Evolutionary conservation across 2,329 filamentous ascomycete species (phyloP), one percentile per base, ranked within the genome.

Genomic region (Pezicula radicicola): DNA sequence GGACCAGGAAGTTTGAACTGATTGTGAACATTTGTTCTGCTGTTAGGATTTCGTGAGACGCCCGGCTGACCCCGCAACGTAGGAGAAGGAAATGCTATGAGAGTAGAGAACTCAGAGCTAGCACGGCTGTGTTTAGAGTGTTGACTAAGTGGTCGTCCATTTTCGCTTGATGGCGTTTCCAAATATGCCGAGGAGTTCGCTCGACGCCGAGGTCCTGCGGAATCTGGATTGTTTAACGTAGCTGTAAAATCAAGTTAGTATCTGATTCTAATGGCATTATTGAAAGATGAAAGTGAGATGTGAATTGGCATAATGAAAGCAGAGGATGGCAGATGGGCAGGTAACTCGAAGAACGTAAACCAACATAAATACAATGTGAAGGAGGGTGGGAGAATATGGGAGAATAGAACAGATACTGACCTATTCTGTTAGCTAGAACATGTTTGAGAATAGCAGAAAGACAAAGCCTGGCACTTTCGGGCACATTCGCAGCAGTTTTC

Each of bases 401-500:
- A 33, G 12, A 33, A 10, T 7, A 50, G 35, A 40, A 49, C 48
- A 39, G 39, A 19, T 35, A 77, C 83, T 77, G 72, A 93, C 90
- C 87, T 75, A 80, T 79, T 70, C 82, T 80, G 61, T 78, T 78
- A 46, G 80, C 72, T 58, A 94, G 80, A 36, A 92, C 83, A 36
- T 84, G 83, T 63, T 84, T 81, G 52, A 96, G 72, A 58, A 96
- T 86, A 21, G 85, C 79, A 46, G 87, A 86, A 41, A 97, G 78
- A 66, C 89, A 92, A 62, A 83, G 80, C 65, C 87, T 85, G 60
- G 89, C 85, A 56, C 81, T 87, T 61, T 91, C 87, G 5, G 88
- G 82, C 33, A 81, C 81, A 52, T 83, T 81, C 41, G 80, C 74
- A 6, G 90, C 90, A 27, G 88, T 87, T 66, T 88, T 87, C 66